Percentiles rank a stretch among this genome's conserved stretches.
phyloP scores from a whole-genome alignment of 1,139 yeast species.

The Debaryomyces psychrophilus region DNA sequence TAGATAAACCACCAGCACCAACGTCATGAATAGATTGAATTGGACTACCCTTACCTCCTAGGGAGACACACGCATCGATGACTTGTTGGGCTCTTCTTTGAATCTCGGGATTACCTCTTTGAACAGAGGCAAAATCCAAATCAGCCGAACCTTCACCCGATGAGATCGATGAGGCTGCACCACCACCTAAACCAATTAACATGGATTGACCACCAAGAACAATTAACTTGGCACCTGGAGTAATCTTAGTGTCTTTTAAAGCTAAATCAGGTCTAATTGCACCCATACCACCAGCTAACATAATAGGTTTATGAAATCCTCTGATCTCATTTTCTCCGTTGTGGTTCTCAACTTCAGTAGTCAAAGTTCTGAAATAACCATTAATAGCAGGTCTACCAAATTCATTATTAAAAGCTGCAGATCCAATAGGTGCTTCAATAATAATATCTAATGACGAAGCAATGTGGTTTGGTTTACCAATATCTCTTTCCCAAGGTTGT shows the following conservation, averaged over 20 bases:
- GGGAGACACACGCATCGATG: slow-evolving; percentile 87
- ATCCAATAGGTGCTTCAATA: slow-evolving; percentile 97
- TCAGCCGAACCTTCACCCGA: slow-evolving; percentile 97
- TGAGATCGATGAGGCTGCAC: slow-evolving; percentile 95
- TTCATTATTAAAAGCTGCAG: slow-evolving; percentile 98
- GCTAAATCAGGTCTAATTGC: slow-evolving; percentile 93
- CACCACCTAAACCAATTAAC: slow-evolving; percentile 99
- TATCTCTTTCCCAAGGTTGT: slow-evolving; percentile 91
- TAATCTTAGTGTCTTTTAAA: slow-evolving; percentile 80
- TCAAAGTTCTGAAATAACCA: slow-evolving; percentile 95
- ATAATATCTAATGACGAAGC: slow-evolving; percentile 92
- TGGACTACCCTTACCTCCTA: slow-evolving; percentile 74
- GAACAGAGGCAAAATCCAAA: slow-evolving; percentile 97
- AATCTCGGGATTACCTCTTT: slow-evolving; percentile 99
- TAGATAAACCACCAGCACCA: slow-evolving; percentile 98
- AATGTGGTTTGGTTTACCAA: slow-evolving; percentile 92
- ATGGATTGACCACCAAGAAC: slow-evolving; percentile 98
- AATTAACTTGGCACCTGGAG: slow-evolving; percentile 90
- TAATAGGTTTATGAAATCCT: slow-evolving; percentile 98
- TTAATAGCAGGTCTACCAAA: slow-evolving; percentile 97
- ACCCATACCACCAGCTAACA: slow-evolving; percentile 99
- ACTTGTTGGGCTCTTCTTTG: slow-evolving; percentile 99
- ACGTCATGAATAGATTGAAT: slow-evolving; percentile 97
- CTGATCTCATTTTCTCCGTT: slow-evolving; percentile 74
- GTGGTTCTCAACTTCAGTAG: slow-evolving; percentile 69